Base-by-base conservation (phyloP, 2,329 filamentous ascomycete genomes). In the Colletotrichum lentis region DNA sequence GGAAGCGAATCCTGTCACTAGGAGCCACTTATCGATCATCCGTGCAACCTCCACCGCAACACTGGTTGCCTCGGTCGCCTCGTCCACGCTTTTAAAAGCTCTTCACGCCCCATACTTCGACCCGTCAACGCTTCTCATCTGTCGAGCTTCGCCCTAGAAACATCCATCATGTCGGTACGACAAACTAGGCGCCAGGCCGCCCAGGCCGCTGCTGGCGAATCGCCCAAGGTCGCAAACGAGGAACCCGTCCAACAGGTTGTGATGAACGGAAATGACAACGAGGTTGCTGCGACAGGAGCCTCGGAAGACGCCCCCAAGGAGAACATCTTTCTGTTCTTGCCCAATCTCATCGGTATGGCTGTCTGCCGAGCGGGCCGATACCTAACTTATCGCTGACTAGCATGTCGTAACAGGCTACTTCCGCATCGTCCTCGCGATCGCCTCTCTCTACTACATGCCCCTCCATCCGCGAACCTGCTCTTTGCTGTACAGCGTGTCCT, bases 401-500 rank as follows among this genome's bases (percentile, higher is more conserved):
- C 20, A 41, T 57, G 52, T 50, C 44, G 57, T 64, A 43, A 12
- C 71, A 94, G 92, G 92, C 73, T 95, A 95, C 80, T 85, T 82
- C 66, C 90, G 92, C 74, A 91, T 96, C 76, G 82, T 95, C 71
- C 87, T 95, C 72, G 94, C 94, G 74, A 83, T 97, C 75, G 93
- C 92, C 55, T 97, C 96, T 35, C 89, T 99, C 72, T 97, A 98
- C 84, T 99, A 97, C 84, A 99, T 99, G 96, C 95, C 96, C 59
- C 88, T 98, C 62, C 96, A 99, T 79, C 95, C 95, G n/a, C 91
- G 95, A 75, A 97, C 94, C 44, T 98, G 95, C 82, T 94, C 92
- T 67, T 80, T 94, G 57, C 88, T 96, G 62, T 99, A 99, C 85
- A 95, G 90, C 77, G 83, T 99, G 67, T 98, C 95, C 31, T 98